A percentile compares a stretch with the other conserved stretches of the same genome.
These are phyloP conservation scores for Rhodotorula sp. DNA, from an alignment of 1,284 basidiomycete species.

Conservation along the genomic window DNA sequence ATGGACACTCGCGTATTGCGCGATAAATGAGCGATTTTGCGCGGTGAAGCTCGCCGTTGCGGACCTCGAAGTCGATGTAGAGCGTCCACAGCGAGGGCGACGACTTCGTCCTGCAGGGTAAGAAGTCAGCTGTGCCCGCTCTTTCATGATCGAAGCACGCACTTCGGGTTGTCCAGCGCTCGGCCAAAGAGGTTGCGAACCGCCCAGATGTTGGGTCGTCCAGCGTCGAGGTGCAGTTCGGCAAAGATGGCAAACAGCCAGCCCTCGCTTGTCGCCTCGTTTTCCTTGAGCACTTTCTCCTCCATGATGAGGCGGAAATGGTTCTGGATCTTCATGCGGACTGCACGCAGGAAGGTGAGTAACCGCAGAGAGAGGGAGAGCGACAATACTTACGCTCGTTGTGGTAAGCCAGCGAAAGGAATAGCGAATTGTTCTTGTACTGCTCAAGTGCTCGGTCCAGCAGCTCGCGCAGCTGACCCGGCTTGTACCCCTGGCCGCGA, in stretches of 20 bases:
- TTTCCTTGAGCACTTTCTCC: constrained; percentile 62
- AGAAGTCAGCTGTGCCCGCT: no score
- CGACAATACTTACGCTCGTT: constrained; percentile 67
- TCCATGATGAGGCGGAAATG: constrained; percentile 64
- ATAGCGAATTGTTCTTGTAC: constrained; percentile 70
- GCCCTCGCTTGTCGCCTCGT: constrained; percentile 55
- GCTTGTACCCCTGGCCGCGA: constrained; percentile 61
- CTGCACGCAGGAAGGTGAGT: constrained; percentile 54
- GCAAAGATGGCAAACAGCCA: constrained; percentile 47
- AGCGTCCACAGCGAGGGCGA: constrained; percentile 74
- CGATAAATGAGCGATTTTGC: constrained; percentile 78
- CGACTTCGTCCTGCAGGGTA: constrained; percentile 60
- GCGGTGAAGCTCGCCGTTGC: constrained; percentile 58
- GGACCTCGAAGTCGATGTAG: constrained; percentile 78
- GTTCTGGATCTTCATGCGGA: constrained; percentile 55
- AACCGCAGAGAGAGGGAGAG: rapidly evolving
- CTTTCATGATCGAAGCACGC: background rate
- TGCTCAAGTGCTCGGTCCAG: constrained; percentile 59
- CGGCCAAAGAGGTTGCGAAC: constrained; percentile 45
- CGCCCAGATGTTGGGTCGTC: constrained; percentile 37
- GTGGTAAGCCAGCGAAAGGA: constrained; percentile 74
- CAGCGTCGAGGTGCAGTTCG: constrained; percentile 43
- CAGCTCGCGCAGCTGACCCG: constrained; percentile 61
- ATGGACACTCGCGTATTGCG: constrained; percentile 76
- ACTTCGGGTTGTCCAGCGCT: constrained; percentile 42